Base-by-base conservation (phyloP, 2,329 filamentous ascomycete genomes). In the Aspergillus viridinutans region DNA sequence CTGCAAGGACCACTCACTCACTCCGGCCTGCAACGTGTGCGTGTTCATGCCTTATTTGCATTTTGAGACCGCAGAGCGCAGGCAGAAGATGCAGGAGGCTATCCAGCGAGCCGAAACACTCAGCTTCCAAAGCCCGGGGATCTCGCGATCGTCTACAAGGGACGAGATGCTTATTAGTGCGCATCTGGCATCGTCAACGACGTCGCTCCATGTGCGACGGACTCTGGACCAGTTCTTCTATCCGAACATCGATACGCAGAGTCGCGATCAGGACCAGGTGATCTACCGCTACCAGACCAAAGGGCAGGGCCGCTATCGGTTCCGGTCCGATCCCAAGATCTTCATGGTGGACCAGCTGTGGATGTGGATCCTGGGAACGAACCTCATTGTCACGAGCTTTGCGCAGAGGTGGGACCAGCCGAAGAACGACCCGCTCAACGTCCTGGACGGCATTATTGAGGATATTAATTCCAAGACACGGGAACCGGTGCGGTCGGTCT, bases 281-380 rank as follows among this genome's bases (percentile, higher is more conserved):
- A 84, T 88, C 0, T 86, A 83, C 65, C 78, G 85, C 10, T 87
- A 87, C 61, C 78, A 80, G 60, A 74, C 70, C 35, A 74, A 76
- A 45, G 66, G 66, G 6, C 65, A 68, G 8, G 71, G 66, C 7
- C 62, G 62, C 20, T 68, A 67, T 17, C 65, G 66, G 68, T 72
- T 71, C 1, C 60, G 54, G 3, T 60, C 58, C 3, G 81, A 85
- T 55, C 78, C 78, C 1, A 86, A 86, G 58, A 80, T 87, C 2
- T 86, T 86, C 67, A 87, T 87, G 85, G 85, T 88, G 0, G 85
- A 88, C 66, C 85, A 88, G 62, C 73, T 89, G 1, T 88, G 85
- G 85, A 80, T 88, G 67, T 87, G 84, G 82, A 77, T 86, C 3
- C 65, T 88, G 1, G 73, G 71, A 74, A 81, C 57, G 76, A 84